Percentiles rank a stretch among this genome's conserved stretches.
phyloP scores from a whole-genome alignment of 176 grass and related monocot genomes.

The Hordeum marinum region DNA sequence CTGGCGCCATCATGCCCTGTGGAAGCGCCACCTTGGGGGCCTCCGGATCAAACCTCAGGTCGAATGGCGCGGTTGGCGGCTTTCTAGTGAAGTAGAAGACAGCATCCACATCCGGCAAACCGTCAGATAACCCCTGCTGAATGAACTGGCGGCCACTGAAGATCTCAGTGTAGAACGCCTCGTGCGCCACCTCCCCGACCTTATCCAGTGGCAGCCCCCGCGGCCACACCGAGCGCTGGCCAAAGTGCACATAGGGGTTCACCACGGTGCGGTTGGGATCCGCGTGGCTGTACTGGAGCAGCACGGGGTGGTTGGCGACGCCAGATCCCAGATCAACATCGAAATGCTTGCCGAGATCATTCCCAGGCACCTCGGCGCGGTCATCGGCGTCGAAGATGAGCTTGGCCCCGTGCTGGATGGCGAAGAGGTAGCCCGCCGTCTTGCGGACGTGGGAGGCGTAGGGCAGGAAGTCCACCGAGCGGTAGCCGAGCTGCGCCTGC shows the following conservation, averaged over 20 bases:
- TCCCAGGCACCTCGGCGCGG: conserved; percentile 78
- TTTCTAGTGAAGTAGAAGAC: conserved; percentile 98
- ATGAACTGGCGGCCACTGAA: conserved; percentile 91
- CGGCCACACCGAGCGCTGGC: conserved; percentile 95
- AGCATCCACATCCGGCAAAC: conserved; percentile 85
- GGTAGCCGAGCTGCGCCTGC: conserved; percentile 86
- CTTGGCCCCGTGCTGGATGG: conserved; percentile 93
- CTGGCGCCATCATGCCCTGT: conserved; percentile 86
- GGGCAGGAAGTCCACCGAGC: conserved; percentile 87
- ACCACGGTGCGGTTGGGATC: conserved; percentile 87
- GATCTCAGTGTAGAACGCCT: conserved; percentile 93
- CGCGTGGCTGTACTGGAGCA: conserved; percentile 92
- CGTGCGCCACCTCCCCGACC: conserved; percentile 80
- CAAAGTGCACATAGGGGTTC: conserved; percentile 96
- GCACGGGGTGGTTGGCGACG: conserved; percentile 56
- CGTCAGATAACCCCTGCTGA: conserved; percentile 92
- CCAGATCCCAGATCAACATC: conserved; percentile 72
- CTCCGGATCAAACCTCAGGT: conserved; percentile 78
- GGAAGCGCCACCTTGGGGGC: conserved; percentile 85
- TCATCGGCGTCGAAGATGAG: conserved; percentile 91
- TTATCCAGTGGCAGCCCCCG: conserved; percentile 81
- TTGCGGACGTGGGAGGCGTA: conserved; percentile 90
- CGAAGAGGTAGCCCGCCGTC: conserved; percentile 86
- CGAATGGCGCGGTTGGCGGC: conserved; percentile 50
- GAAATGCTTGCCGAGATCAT: conserved; percentile 76